phyloP scores from a whole-genome alignment of 768 basidiomycete genomes.

The Rhizopogon vesiculosus region DNA sequence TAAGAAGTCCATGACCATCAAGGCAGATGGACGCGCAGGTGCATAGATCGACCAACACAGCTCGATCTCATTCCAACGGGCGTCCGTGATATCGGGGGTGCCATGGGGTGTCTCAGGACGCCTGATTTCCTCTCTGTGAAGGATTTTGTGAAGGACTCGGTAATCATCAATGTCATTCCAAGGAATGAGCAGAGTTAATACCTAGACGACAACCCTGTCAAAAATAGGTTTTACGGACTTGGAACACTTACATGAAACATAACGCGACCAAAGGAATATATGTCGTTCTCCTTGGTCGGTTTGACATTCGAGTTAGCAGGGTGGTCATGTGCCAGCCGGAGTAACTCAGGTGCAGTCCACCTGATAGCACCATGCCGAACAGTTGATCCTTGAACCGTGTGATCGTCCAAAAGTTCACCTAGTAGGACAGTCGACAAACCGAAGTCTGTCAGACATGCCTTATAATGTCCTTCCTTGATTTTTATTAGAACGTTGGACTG shows the following conservation, averaged over 20 bases:
- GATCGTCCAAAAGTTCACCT: conserved; percentile 22
- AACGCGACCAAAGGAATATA: conserved; percentile 33
- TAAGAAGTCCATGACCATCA: neutral
- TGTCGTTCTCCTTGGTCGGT: conserved; percentile 26
- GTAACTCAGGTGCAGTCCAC: conserved; percentile 5
- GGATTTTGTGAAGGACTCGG: neutral
- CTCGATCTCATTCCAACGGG: neutral
- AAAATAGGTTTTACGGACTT: neutral
- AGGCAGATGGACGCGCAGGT: neutral
- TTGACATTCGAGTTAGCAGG: neutral
- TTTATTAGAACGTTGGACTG: conserved; percentile 17
- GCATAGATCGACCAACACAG: neutral
- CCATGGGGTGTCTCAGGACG: neutral
- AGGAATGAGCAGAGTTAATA: neutral
- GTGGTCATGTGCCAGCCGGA: conserved; percentile 23
- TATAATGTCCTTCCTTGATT: conserved; percentile 9
- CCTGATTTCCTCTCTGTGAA: neutral
- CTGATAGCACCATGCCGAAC: conserved; percentile 10
- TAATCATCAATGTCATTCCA: neutral
- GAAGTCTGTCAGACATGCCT: conserved; percentile 39
- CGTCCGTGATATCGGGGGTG: neutral
- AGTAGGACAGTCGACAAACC: conserved; percentile 38
- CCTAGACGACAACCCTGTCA: neutral
- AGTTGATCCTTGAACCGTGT: conserved; percentile 18
- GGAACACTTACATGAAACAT: conserved; percentile 4